Evolutionary conservation across 2,329 filamentous ascomycete genomes (phyloP).

Genomic region (Fusarium sp.): DNA sequence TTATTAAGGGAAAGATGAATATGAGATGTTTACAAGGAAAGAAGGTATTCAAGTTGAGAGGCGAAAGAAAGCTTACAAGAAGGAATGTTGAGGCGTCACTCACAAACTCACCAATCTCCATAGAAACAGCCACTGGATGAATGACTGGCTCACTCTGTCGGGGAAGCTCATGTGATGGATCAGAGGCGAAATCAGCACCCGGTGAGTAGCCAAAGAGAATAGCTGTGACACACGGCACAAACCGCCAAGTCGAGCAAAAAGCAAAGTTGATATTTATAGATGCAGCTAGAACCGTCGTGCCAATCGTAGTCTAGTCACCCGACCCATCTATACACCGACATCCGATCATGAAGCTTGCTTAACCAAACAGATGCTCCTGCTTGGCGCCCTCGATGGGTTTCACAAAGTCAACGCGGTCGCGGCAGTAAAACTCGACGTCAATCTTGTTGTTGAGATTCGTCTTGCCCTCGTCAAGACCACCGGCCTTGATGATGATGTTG

Average conservation of each 20-base stretch:
- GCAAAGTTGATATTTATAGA: not conserved
- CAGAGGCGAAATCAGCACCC: not conserved
- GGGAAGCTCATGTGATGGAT: conserved; percentile 17
- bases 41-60: not conserved
- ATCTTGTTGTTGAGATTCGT: conserved; percentile 57
- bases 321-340: conserved; percentile 1
- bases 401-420: conserved; percentile 61
- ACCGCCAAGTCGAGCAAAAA: not conserved
- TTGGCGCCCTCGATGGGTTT: conserved; percentile 57
- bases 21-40: not conserved
- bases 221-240: not conserved
- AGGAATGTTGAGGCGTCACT: not conserved
- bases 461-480: conserved; percentile 61
- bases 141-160: not conserved
- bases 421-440: conserved; percentile 65
- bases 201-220: not conserved
- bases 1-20: too few relatives aligned
- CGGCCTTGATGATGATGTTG: conserved; percentile 60
- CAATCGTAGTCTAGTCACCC: not conserved
- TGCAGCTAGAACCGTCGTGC: not conserved
- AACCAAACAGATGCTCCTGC: conserved; percentile 55
- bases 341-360: not conserved
- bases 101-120: not conserved
- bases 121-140: conserved; percentile 15
- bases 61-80: not conserved